These are phyloP conservation scores for Gregarina niphandrodes DNA, from an alignment of 169 alveolate species.

Conservation along the genomic window DNA sequence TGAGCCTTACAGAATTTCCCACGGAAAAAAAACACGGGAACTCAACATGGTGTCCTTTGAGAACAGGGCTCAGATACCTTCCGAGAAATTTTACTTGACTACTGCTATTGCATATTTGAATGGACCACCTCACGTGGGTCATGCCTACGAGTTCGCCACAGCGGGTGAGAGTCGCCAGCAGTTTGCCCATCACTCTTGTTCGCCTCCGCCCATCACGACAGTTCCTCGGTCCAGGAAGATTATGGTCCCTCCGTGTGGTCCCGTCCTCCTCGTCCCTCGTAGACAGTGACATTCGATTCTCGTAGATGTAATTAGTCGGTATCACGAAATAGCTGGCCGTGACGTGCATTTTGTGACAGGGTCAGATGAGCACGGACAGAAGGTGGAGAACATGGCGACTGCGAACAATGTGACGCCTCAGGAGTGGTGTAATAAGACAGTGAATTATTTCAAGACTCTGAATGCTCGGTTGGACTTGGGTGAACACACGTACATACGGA, in stretches of 20 bases:
- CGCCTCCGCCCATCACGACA: not conserved
- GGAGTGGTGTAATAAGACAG: conserved; percentile 41
- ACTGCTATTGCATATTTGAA: conserved; percentile 72
- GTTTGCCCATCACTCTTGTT: not conserved
- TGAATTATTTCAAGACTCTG: conserved; percentile 10
- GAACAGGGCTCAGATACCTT: no score
- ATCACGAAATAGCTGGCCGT: conserved; percentile 40
- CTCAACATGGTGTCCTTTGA: no score
- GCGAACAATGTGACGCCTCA: conserved; percentile 38
- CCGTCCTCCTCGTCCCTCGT: not conserved
- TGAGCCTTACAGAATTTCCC: no score
- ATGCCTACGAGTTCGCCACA: conserved; percentile 44
- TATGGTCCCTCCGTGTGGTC: not conserved
- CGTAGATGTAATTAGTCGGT: conserved; percentile 38
- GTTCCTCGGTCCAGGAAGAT: not conserved
- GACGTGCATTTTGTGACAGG: conserved; percentile 53
- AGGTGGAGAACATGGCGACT: conserved; percentile 59
- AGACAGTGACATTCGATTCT: not conserved
- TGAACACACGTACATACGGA: conserved; percentile 48
- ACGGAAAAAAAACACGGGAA: no score
- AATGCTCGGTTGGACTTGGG: conserved; percentile 18
- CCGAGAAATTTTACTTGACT: conserved; percentile 41
- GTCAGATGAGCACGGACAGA: conserved; percentile 73
- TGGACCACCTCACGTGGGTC: conserved; percentile 77
- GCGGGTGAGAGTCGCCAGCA: no score